phyloP scores from a whole-genome alignment of 345 rosid species.

The Heritiera fomes region DNA sequence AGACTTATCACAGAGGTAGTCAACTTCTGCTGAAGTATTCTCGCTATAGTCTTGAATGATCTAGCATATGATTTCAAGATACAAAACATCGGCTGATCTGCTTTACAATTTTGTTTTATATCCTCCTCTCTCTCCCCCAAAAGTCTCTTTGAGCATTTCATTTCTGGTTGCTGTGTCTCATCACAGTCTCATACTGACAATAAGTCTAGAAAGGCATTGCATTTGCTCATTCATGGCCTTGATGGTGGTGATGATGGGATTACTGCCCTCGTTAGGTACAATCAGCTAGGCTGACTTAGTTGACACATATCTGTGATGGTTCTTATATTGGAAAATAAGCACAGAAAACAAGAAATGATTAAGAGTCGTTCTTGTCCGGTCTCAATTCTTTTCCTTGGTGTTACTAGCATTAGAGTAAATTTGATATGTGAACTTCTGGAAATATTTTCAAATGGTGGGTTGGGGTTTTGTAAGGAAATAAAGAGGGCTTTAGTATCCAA shows the following conservation, averaged over 20 bases:
- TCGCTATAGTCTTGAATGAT: slow-evolving; percentile 6
- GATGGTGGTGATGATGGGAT: not conserved
- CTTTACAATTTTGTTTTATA: not conserved
- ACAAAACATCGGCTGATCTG: not conserved
- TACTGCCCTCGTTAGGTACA: not conserved
- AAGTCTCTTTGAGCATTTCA: slow-evolving; percentile 4
- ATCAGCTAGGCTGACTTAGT: not conserved
- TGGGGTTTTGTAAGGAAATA: not conserved
- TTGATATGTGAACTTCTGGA: not conserved
- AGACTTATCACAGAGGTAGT: slow-evolving; percentile 73
- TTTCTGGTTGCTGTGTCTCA: not conserved
- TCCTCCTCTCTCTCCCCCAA: not conserved
- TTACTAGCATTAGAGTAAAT: not conserved
- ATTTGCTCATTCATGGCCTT: not conserved
- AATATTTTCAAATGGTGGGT: not conserved
- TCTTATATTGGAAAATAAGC: not conserved
- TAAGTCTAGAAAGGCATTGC: not conserved
- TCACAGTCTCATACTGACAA: not conserved
- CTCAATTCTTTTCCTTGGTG: not conserved
- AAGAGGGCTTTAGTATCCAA: not conserved
- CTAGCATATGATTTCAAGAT: not conserved
- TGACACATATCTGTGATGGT: not conserved
- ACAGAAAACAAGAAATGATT: not conserved
- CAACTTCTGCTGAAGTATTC: not conserved
- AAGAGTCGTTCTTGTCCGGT: not conserved